Evolutionary conservation across 2,329 filamentous ascomycete genomes (phyloP).

Genomic region (Diaporthe ampelina): DNA sequence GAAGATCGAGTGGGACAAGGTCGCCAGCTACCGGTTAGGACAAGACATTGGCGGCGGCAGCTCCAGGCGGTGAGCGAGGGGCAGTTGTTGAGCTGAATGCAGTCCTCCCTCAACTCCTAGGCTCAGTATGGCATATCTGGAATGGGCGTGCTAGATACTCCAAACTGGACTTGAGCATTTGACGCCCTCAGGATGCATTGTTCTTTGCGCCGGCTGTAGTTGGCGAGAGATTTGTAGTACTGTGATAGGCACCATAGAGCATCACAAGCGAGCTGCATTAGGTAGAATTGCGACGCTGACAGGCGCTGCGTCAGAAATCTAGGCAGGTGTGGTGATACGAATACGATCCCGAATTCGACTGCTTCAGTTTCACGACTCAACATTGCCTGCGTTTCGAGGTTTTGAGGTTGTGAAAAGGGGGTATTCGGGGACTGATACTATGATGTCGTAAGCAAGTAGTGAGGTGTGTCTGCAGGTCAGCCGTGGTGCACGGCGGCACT

Average conservation of each 20-base stretch:
- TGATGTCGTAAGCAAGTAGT: neutral
- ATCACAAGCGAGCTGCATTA: neutral
- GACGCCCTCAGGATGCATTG: neutral
- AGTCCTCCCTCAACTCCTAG: neutral
- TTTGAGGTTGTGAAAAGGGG: neutral
- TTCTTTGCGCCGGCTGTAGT: neutral
- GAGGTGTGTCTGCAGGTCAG: neutral
- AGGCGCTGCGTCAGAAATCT: neutral
- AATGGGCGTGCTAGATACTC: neutral
- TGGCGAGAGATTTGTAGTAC: neutral
- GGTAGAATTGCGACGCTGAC: neutral
- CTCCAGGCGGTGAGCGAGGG: slow-evolving; percentile 60
- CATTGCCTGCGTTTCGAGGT: neutral
- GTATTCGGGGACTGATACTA: neutral
- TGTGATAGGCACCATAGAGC: neutral
- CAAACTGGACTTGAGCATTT: neutral
- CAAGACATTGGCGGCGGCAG: slow-evolving; percentile 83
- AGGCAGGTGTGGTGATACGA: neutral
- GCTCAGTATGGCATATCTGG: neutral
- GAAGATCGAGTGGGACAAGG: slow-evolving; percentile 99
- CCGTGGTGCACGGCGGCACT: neutral
- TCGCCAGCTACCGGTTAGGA: slow-evolving; percentile 89
- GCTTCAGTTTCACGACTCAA: neutral
- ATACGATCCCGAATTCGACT: slow-evolving; percentile 20
- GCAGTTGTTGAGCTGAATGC: neutral